Conservation (phyloP, 345 rosid genomes). For the Eucalyptus coolabah region DNA sequence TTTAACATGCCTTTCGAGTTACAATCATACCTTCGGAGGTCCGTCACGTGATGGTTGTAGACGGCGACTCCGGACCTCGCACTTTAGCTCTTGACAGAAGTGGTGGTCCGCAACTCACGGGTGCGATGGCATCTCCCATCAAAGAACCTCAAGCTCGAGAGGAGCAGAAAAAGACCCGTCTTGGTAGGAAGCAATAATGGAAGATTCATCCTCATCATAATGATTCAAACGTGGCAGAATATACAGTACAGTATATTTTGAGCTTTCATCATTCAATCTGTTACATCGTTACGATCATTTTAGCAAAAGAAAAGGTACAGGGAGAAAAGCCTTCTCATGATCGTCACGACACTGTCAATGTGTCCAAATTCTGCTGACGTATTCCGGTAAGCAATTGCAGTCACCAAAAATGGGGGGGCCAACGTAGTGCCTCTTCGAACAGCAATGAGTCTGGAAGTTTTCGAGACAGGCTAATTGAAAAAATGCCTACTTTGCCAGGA, state of each 20-base stretch:
- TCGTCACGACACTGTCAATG: not conserved
- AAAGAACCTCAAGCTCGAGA: not conserved
- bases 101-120: not conserved
- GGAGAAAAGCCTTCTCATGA: not conserved
- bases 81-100: not conserved
- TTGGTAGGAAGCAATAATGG: not conserved
- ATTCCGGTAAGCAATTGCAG: not conserved
- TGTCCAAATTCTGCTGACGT: not conserved
- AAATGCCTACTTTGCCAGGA: not conserved
- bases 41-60: not conserved
- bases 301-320: not conserved
- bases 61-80: not conserved
- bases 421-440: not conserved
- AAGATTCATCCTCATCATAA: not conserved
- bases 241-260: not conserved
- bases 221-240: not conserved
- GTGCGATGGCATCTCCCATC: not conserved
- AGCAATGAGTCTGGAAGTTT: not conserved
- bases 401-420: not conserved
- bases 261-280: not conserved
- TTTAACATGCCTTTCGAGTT: not conserved
- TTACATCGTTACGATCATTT: not conserved
- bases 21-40: not conserved
- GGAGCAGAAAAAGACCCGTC: not conserved
- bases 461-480: not conserved